Base-by-base conservation (phyloP, 352 stramenopile genomes). In the Pythium guiyangense region DNA sequence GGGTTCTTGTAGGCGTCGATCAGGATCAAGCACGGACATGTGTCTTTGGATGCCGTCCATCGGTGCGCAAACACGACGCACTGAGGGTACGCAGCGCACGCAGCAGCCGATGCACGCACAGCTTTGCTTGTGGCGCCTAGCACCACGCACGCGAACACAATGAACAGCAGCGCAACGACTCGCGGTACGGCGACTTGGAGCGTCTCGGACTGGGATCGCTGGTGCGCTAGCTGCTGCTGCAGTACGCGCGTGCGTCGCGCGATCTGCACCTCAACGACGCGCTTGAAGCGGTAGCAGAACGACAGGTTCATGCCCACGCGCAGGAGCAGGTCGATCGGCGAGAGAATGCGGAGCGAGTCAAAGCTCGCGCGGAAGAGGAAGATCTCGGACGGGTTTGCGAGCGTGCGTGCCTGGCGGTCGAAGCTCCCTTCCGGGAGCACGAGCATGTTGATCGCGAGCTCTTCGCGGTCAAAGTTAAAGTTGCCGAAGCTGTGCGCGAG, bases 191-290 rank as follows among this genome's bases (percentile, higher is more conserved):
- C 12, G 12, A 5, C 2, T 40, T 40, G 35, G 6, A 40, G 6
- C 35, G 6, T 40, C 35, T 67, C 60, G 2, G 79, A 91, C 59
- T 93, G 80, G 80, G 80, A 93, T 59, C 91, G 91, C 11, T 80
- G 80, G 27, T 79, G 79, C 53, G 90, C 66, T 54, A 90, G 83
- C 57, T 91, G 79, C 52, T 93, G 0, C 74, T 85, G 45, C 91
- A n/a, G n/a, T n/a, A n/a, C n/a, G n/a, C n/a, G n/a, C n/a, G n/a
- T n/a, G n/a, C n/a, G n/a, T n/a, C n/a, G n/a, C n/a, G 35, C 35
- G 35, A 40, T 40, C 35, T 40, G 35, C 35, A 40, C 35, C 35
- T 40, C 35, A 12, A 40, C 35, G 35, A 40, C 35, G 35, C 35
- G 35, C 35, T 29, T 25, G 25, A 29, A 10, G 15, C 44, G n/a